Percentiles rank a stretch among this genome's conserved stretches.
phyloP scores from a whole-genome alignment of 768 basidiomycete genomes.

The Leccinum disarticulatum region DNA sequence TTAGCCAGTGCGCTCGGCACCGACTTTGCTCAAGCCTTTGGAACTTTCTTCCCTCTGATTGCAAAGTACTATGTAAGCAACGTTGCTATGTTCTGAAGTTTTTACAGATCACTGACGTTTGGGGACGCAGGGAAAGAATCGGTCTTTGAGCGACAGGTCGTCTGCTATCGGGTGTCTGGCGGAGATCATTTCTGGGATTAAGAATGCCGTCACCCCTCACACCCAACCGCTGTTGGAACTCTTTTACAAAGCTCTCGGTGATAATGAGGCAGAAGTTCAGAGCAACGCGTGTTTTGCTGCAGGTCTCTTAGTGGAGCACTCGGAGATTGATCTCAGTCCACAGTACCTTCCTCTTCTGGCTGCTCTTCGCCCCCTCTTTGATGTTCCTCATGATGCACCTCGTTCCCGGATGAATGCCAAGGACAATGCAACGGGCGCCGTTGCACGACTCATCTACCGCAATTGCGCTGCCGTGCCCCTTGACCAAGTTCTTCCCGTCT shows the following conservation, averaged over 20 bases:
- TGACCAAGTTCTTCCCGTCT: conserved; percentile 85
- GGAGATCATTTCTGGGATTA: conserved; percentile 93
- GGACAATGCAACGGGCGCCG: conserved; percentile 96
- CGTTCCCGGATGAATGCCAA: conserved; percentile 75
- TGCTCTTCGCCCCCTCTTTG: conserved; percentile 81
- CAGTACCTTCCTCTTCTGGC: conserved; percentile 80
- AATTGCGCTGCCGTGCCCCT: conserved; percentile 80
- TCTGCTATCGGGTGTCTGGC: conserved; percentile 92
- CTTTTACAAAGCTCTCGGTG: conserved; percentile 79
- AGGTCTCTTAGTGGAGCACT: conserved; percentile 88
- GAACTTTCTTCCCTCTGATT: conserved; percentile 86
- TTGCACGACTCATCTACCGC: conserved; percentile 82
- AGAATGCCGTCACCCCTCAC: conserved; percentile 78
- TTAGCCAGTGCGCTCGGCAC: conserved; percentile 82
- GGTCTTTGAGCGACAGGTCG: conserved; percentile 88
- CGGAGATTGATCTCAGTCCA: conserved; percentile 72
- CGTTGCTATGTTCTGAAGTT: background rate
- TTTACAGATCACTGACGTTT: background rate
- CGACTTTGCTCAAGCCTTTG: conserved; percentile 82
- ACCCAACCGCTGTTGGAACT: conserved; percentile 82
- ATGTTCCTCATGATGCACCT: conserved; percentile 60
- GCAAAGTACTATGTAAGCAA: conserved; percentile 84
- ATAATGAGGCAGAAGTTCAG: conserved; percentile 88
- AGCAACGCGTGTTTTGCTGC: conserved; percentile 95
- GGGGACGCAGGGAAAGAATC: conserved; percentile 66